Percentiles rank a stretch among this genome's conserved stretches.
Conservation (phyloP, 805 yeast species). For the Ogataea methanolica region DNA sequence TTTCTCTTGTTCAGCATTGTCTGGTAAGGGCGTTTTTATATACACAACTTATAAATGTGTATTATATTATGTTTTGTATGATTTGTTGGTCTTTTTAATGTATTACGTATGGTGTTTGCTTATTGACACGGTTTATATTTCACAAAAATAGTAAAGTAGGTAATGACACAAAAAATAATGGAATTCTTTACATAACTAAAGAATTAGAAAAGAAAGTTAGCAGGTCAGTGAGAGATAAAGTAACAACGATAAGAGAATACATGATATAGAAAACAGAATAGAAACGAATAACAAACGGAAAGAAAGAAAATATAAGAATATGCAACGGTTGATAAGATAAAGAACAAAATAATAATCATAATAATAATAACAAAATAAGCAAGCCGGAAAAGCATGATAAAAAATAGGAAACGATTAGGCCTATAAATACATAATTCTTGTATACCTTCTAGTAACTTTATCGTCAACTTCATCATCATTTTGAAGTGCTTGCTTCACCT, state of each 20-base stretch:
- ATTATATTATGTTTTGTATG: too few species aligned
- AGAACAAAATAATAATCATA: too few species aligned
- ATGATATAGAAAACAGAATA: not conserved
- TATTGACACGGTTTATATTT: too few species aligned
- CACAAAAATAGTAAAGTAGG: too few species aligned
- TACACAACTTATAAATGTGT: too few species aligned
- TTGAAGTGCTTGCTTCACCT: slow-evolving; percentile 12
- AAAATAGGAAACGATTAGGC: not conserved
- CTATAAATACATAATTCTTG: slow-evolving; percentile 25
- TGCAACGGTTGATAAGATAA: too few species aligned
- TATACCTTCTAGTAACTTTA: slow-evolving; percentile 28
- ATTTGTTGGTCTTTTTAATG: too few species aligned
- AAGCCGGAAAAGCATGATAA: not conserved
- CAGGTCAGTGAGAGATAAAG: not conserved
- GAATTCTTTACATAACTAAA: too few species aligned
- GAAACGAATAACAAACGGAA: not conserved
- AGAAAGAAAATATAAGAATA: too few species aligned
- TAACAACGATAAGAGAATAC: not conserved
- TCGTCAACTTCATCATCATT: slow-evolving; percentile 8
- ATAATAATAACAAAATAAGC: not conserved
- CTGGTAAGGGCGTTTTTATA: too few species aligned
- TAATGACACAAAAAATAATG: not conserved
- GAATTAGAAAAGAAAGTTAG: not conserved
- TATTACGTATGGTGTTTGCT: too few species aligned
- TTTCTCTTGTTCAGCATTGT: too few species aligned